phyloP scores from a whole-genome alignment of 106 monocot genomes.

The Posidonia australis region DNA sequence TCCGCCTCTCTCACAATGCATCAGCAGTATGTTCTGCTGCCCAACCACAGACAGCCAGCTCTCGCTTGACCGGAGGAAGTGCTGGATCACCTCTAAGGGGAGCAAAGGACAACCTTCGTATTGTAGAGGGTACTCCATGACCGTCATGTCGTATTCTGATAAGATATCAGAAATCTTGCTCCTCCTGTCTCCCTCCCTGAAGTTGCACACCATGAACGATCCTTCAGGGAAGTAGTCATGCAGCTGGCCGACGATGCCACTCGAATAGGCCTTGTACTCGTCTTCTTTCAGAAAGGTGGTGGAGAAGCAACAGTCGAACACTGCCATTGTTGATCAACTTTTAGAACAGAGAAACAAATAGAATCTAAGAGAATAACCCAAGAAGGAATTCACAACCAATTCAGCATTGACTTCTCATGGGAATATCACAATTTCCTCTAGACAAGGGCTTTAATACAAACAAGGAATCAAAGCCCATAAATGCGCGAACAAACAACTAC shows the following conservation, averaged over 20 bases:
- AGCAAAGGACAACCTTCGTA: constrained; percentile 85
- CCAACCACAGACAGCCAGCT: constrained; percentile 69
- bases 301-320: constrained; percentile 91
- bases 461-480: no score
- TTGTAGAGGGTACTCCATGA: constrained; percentile 86
- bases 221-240: constrained; percentile 59
- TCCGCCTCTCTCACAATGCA: constrained; percentile 93
- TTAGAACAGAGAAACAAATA: background rate
- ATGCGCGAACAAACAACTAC: no score
- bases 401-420: background rate
- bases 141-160: constrained; percentile 72
- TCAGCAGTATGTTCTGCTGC: constrained; percentile 64
- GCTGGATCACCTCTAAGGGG: constrained; percentile 75
- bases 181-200: constrained; percentile 53
- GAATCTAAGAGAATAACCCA: background rate
- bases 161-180: constrained; percentile 56
- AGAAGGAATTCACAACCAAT: background rate
- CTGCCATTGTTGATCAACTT: constrained; percentile 20
- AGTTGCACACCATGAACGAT: constrained; percentile 92
- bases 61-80: constrained; percentile 81
- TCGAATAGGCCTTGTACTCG: constrained; percentile 62
- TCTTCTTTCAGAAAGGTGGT: constrained; percentile 53
- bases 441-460: no score
- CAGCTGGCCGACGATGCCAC: constrained; percentile 57
- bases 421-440: no score